Base-by-base conservation (phyloP, 106 monocot genomes). In the Dendrobium officinale region DNA sequence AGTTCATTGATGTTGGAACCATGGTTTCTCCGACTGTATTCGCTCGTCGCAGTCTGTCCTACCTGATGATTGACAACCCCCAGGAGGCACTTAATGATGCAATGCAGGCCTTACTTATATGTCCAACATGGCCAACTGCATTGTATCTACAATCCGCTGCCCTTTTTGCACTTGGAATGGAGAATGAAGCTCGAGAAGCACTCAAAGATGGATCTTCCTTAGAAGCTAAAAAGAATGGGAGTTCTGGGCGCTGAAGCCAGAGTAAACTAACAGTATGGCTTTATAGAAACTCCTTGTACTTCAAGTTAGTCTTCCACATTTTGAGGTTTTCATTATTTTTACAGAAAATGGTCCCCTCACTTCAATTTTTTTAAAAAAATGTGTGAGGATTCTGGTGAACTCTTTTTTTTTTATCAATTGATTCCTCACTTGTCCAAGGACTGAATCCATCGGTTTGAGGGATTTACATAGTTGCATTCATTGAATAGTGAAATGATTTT, bases 1-100 rank as follows among this genome's bases (percentile, higher is more conserved):
- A 98, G 97, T 98, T 98, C 84, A 91, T 94, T 72, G 97, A 92
- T 78, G 97, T 89, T 55, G 97, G 97, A 4, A 95, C 94, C 16
- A 98, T 98, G 97, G 85, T 88, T 79, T 91, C 91, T 42, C 91
- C 91, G 18, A 91, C 91, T 11, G 78, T 91, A 15, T 88, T 84
- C 48, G 88, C 86, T 13, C 84, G 91, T 6, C 86, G 91, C 6
- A 84, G 84, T 72, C 80, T 91, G 22, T 88, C 82, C 37, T 86
- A 88, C 75, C 80, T 91, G 72, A 91, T 91, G 91, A 86, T 78
- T 40, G 91, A 91, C 40, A 84, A 80, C 80, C 84, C 91, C 20
- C 80, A 91, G 41, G 77, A 88, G 86, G 91, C 91, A 48, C 88
- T 91, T 41, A 85, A 37, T 29, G 91, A 91, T 77, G 91, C 91